Base-by-base conservation (phyloP, 306 rosid species). In the Rosa rugosa region DNA sequence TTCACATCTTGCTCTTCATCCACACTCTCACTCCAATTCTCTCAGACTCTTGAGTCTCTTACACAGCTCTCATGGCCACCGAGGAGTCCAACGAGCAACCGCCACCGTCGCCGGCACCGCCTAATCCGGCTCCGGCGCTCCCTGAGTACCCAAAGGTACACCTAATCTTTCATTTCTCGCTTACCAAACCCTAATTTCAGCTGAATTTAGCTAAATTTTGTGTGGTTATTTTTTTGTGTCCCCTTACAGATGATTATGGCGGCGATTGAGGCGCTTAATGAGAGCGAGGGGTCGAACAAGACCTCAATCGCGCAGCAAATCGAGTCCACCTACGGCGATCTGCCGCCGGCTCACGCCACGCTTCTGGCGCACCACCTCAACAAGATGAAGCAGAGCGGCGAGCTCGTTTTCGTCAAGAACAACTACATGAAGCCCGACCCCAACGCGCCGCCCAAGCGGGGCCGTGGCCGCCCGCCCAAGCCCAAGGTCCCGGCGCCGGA, bases 401-500 rank as follows among this genome's bases (percentile, higher is more conserved):
- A 78, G 80, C 89, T 87, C 49, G 80, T 45, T 4, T 72, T 85
- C 60, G 40, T 79, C n/a, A 81, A 87, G 79, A 85, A 85, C 85
- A 79, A 76, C 89, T 87, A 83, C 84, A 81, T 83, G 85, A 87
- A 85, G 67, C 87, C 89, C 3, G 91, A 87, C 51, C 84, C 85
- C 6, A 83, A 72, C 82, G 89, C 89, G 69, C 91, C 85, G 46
- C 84, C 87, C 11, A 83, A 79, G 84, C 73, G 91, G 2, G 91
- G 91, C 60, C 84, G 91, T 1, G 91, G 91, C 20, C 91, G 91
- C 0, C 91, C 91, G 0, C 91, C 91, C 5, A 87, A 87, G 68
- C 82, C 91, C 0, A 87, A 83, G 68, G 73, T 34, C 18, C 67
- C 82, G 1, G n/a, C 45, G 11, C 77, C 85, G 0, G 51, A 83